Percentiles rank a stretch among this genome's conserved stretches.
These are phyloP conservation scores for Leccinellum luteum DNA, from an alignment of 768 basidiomycete genomes.

Conservation along the genomic window DNA sequence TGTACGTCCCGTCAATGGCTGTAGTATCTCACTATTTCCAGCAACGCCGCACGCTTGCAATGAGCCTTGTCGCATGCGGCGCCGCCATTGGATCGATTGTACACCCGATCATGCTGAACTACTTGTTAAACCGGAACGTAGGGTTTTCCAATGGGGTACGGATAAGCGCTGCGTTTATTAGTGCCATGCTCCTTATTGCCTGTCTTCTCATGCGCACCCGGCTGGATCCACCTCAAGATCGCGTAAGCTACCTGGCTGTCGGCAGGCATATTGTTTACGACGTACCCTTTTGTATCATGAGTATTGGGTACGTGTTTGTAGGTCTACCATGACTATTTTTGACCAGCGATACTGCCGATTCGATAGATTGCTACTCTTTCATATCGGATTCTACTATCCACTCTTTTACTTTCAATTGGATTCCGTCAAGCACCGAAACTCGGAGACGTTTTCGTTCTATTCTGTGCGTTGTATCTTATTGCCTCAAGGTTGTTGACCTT, in stretches of 20 bases:
- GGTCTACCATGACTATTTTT: not conserved
- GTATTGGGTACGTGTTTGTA: not conserved
- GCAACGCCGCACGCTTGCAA: constrained; percentile 37
- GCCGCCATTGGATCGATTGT: constrained; percentile 24
- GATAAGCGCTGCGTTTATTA: not conserved
- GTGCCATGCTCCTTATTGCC: not conserved
- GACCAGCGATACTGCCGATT: not conserved
- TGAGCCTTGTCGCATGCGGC: constrained; percentile 41
- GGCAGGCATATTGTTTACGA: not conserved
- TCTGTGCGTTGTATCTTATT: constrained; percentile 32
- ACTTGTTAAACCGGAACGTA: constrained; percentile 5
- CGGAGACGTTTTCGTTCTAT: constrained; percentile 46
- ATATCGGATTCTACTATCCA: constrained; percentile 46
- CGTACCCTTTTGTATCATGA: not conserved
- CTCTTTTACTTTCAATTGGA: not conserved
- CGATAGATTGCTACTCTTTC: constrained; percentile 23
- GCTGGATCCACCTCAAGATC: not conserved
- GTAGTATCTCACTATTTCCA: constrained; percentile 30
- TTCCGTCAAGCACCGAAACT: not conserved
- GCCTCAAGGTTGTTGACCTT: not conserved
- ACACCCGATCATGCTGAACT: constrained; percentile 28
- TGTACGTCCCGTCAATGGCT: constrained; percentile 44
- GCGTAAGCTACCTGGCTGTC: not conserved
- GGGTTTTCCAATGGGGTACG: not conserved
- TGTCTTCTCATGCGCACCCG: not conserved